phyloP scores from a whole-genome alignment of 495 filamentous ascomycete genomes.

The Podospora australis region DNA sequence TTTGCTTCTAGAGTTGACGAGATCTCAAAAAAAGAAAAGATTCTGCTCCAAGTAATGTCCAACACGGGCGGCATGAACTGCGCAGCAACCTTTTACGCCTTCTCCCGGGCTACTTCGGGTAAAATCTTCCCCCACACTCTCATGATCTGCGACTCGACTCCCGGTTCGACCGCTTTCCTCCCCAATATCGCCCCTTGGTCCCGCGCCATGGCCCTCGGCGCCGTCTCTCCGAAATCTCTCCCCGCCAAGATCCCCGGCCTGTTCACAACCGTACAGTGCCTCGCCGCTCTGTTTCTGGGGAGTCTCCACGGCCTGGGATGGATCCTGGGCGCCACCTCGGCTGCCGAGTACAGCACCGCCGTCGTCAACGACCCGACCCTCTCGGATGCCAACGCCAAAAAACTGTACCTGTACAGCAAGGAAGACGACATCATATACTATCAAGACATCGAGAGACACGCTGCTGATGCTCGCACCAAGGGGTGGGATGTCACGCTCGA shows the following conservation, averaged over 20 bases:
- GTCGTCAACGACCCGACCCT: slow-evolving; percentile 30
- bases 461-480: slow-evolving; percentile 32
- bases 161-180: slow-evolving; percentile 41
- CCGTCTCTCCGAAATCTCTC: slow-evolving; percentile 34
- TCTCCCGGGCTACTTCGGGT: slow-evolving; percentile 17
- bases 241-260: slow-evolving; percentile 38
- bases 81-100: slow-evolving; percentile 44
- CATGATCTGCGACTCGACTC: slow-evolving; percentile 47
- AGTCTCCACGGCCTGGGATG: slow-evolving; percentile 24
- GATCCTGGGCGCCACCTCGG: slow-evolving; percentile 26
- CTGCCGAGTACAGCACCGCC: slow-evolving; percentile 28
- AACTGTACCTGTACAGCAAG: slow-evolving; percentile 48
- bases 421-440: slow-evolving; percentile 49
- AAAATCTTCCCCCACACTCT: slow-evolving; percentile 37
- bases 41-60: slow-evolving; percentile 47
- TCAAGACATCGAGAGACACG: slow-evolving; percentile 47
- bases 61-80: slow-evolving; percentile 47
- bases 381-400: slow-evolving; percentile 22
- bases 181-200: slow-evolving; percentile 46
- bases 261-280: slow-evolving; percentile 33
- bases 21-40: not conserved
- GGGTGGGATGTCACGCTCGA: slow-evolving; percentile 39
- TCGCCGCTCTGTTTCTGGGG: slow-evolving; percentile 35
- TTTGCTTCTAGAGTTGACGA: not conserved
- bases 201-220: slow-evolving; percentile 46